A percentile compares a stretch with the other conserved stretches of the same genome.
These are phyloP conservation scores for Comarum palustre DNA, from an alignment of 306 rosid genomes.

Conservation along the genomic window DNA sequence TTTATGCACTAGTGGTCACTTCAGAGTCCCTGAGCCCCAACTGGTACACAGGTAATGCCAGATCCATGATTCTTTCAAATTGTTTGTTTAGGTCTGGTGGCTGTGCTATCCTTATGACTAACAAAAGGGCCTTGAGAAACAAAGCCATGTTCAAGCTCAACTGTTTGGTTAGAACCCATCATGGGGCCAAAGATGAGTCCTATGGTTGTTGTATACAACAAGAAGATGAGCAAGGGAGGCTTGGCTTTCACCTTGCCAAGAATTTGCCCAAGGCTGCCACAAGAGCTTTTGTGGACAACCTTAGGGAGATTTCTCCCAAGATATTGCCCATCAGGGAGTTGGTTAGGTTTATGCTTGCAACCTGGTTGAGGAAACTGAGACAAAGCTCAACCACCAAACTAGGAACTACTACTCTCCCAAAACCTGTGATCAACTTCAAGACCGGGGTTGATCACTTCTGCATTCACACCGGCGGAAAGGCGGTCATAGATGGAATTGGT, in stretches of 20 bases:
- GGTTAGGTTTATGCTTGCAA: constrained; percentile 38
- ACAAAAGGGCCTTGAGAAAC: constrained; percentile 45
- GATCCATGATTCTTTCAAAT: constrained; percentile 74
- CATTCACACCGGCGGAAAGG: constrained; percentile 85
- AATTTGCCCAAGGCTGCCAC: constrained; percentile 83
- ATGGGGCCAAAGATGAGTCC: constrained; percentile 75
- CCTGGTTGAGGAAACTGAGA: constrained; percentile 30
- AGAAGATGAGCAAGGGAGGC: constrained; percentile 61
- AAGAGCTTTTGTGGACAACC: constrained; percentile 70
- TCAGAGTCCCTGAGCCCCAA: constrained; percentile 78
- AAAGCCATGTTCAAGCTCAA: constrained; percentile 47
- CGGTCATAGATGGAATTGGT: constrained; percentile 85
- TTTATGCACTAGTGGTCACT: constrained; percentile 64
- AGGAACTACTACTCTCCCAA: constrained; percentile 11
- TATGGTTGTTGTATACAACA: constrained; percentile 62
- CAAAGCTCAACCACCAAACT: constrained; percentile 6
- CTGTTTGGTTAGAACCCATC: constrained; percentile 66
- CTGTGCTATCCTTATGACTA: constrained; percentile 60
- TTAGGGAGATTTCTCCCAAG: constrained; percentile 61
- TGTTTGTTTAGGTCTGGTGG: constrained; percentile 77
- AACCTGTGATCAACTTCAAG: constrained; percentile 50
- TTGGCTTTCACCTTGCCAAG: constrained; percentile 62
- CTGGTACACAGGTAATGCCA: constrained; percentile 78
- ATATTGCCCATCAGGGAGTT: constrained; percentile 70
- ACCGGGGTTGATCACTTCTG: constrained; percentile 81